Evolutionary conservation across 169 alveolate species (phyloP).

Genomic region (Amoebophrya sp.): DNA sequence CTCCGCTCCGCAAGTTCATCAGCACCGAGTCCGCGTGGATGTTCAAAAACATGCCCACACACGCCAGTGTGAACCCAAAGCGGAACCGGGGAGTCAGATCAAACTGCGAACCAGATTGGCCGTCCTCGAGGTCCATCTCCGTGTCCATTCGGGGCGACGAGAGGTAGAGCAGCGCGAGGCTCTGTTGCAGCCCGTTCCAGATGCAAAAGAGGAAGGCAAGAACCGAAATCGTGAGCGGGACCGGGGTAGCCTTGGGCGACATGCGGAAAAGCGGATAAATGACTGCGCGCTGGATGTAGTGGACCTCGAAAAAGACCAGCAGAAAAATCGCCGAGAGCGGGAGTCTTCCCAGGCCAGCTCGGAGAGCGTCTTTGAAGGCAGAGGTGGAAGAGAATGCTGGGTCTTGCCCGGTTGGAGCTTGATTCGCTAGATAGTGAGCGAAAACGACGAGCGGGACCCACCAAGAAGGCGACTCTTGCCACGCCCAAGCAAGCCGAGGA

Average conservation of each 20-base stretch:
- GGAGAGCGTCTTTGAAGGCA: too few species aligned
- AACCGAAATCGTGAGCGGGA: background rate
- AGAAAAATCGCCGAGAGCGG: background rate
- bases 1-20: background rate
- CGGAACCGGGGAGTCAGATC: background rate
- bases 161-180: background rate
- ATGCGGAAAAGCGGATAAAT: background rate
- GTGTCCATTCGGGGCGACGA: too few species aligned
- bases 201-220: background rate
- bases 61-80: background rate
- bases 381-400: too few species aligned
- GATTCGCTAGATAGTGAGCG: background rate
- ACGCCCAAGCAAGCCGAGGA: background rate
- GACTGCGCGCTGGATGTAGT: background rate
- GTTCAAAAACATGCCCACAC: background rate
- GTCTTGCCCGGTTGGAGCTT: too few species aligned
- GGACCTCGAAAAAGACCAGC: background rate
- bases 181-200: background rate
- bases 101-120: too few species aligned
- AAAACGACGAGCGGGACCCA: background rate
- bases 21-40: background rate
- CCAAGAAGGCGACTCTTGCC: background rate
- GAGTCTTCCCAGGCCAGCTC: too few species aligned
- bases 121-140: too few species aligned
- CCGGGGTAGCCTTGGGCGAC: background rate